These are phyloP conservation scores for Mycena polygramma DNA, from an alignment of 768 basidiomycete genomes.

Conservation along the genomic window DNA sequence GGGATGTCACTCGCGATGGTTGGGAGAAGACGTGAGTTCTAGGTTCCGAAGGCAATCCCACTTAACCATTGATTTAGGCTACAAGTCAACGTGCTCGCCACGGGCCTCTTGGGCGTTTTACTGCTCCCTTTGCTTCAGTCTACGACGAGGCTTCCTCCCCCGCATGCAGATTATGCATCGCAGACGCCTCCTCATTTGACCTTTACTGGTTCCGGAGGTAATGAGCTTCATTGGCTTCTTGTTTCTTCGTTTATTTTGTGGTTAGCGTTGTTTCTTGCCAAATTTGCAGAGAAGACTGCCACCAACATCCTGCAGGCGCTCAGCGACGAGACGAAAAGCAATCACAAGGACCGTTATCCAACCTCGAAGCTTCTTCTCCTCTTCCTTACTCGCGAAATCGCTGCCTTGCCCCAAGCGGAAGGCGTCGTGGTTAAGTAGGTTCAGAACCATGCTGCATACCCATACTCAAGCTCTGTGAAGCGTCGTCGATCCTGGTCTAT, in stretches of 20 bases:
- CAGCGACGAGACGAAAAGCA: neutral
- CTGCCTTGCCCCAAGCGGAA: constrained; percentile 7
- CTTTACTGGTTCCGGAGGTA: constrained; percentile 19
- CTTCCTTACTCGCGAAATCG: constrained; percentile 12
- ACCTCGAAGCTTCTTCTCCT: constrained; percentile 21
- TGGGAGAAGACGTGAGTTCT: constrained; percentile 24
- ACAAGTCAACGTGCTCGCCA: constrained; percentile 26
- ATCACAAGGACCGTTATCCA: constrained; percentile 9
- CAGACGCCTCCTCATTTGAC: constrained; percentile 23
- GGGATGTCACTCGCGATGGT: constrained; percentile 16
- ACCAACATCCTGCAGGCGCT: constrained; percentile 8
- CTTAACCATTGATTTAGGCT: neutral
- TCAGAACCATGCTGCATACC: neutral
- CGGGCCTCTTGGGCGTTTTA: constrained; percentile 24
- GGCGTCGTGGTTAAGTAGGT: constrained; percentile 26
- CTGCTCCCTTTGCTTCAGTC: constrained; percentile 17
- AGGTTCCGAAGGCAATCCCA: neutral
- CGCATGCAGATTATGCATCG: neutral
- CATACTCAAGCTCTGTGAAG: neutral
- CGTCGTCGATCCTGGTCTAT: constrained; percentile 25
- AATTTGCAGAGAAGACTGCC: constrained; percentile 5
- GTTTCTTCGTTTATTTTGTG: no score
- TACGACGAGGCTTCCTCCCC: constrained; percentile 16
- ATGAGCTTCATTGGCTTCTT: neutral
- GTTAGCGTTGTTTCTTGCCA: constrained; percentile 7